Percentiles rank a stretch among this genome's conserved stretches.
phyloP scores from a whole-genome alignment of 2,329 filamentous ascomycete species.

The Aspergillus felis region DNA sequence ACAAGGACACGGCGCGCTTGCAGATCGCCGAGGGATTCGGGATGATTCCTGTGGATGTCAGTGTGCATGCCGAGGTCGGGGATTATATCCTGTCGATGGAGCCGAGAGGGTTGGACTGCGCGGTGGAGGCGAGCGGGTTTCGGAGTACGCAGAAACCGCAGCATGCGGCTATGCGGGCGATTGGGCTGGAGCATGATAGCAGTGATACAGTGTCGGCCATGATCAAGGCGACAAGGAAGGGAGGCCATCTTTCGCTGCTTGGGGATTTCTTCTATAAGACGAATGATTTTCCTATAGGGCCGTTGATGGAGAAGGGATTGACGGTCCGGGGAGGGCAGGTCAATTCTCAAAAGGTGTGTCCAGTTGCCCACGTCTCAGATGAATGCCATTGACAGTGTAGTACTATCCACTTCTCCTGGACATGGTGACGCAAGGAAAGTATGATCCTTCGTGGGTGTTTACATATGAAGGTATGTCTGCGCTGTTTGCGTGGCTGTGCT shows the following conservation, averaged over 20 bases:
- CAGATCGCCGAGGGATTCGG: background rate
- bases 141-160: constrained; percentile 18
- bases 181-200: constrained; percentile 24
- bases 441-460: constrained; percentile 30
- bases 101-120: constrained; percentile 25
- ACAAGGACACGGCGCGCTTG: constrained; percentile 23
- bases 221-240: constrained; percentile 28
- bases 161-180: constrained; percentile 20
- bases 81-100: constrained; percentile 29
- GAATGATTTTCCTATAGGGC: constrained; percentile 28
- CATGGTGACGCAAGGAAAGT: constrained; percentile 19
- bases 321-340: constrained; percentile 28
- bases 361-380: background rate
- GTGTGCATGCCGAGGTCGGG: constrained; percentile 3
- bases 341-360: constrained; percentile 19
- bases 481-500: background rate
- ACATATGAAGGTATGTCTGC: constrained; percentile 16
- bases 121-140: constrained; percentile 30
- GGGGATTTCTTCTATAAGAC: constrained; percentile 27
- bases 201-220: constrained; percentile 24
- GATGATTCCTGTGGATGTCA: background rate
- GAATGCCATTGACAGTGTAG: constrained; percentile 6
- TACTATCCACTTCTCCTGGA: constrained; percentile 29
- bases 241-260: constrained; percentile 26
- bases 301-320: constrained; percentile 32